Percentiles rank a stretch among this genome's conserved stretches.
These are phyloP conservation scores for Rhodotorula kratochvilovae DNA, from an alignment of 768 basidiomycete genomes.

Conservation along the genomic window DNA sequence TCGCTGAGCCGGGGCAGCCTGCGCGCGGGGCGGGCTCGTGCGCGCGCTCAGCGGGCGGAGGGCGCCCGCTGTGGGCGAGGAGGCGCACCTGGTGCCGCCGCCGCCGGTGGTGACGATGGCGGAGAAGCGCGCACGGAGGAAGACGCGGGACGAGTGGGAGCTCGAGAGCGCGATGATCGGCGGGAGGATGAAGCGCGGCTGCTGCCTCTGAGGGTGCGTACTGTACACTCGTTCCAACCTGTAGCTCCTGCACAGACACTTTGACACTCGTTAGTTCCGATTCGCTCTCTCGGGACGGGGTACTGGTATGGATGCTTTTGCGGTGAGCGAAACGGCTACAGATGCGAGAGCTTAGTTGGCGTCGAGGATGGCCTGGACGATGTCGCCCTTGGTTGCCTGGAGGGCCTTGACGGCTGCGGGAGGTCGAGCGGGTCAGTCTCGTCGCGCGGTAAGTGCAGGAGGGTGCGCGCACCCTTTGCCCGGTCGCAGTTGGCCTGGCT, in stretches of 20 bases:
- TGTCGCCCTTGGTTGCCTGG: slow-evolving; percentile 29
- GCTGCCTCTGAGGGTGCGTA: background rate
- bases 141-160: slow-evolving; percentile 6
- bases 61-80: too few relatives aligned
- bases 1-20: background rate
- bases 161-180: background rate
- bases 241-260: background rate
- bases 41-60: background rate
- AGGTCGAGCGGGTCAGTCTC: too few relatives aligned
- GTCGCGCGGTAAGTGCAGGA: too few relatives aligned
- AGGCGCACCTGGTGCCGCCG: too few relatives aligned
- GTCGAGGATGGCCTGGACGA: slow-evolving; percentile 38
- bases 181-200: background rate
- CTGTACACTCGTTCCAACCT: too few relatives aligned
- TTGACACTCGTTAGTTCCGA: too few relatives aligned
- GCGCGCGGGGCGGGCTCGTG: background rate
- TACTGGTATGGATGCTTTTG: background rate
- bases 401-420: slow-evolving; percentile 27
- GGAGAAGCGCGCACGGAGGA: background rate
- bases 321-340: background rate
- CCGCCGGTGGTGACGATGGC: background rate
- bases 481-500: slow-evolving; percentile 70
- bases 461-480: slow-evolving; percentile 61
- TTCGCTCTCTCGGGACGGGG: too few relatives aligned
- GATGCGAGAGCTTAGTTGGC: background rate